Base-by-base conservation (phyloP, 2,329 filamentous ascomycete genomes). In the Nothophoma quercina region DNA sequence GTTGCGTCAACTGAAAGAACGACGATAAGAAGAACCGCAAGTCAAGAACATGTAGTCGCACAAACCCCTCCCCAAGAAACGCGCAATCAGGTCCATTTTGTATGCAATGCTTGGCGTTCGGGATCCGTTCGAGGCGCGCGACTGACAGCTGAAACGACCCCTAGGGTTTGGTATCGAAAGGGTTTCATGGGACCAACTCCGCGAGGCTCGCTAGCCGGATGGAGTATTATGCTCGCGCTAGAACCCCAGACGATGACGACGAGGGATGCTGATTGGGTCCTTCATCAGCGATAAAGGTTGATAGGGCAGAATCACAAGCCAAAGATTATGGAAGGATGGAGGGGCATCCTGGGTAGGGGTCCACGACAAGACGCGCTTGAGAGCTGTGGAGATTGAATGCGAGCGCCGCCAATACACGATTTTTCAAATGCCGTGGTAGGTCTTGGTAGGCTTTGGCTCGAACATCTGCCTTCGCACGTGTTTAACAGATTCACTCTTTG, bases 111-210 rank as follows among this genome's bases (percentile, higher is more conserved):
- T 43, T 53, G 43, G 32, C 43, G 33, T 53, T 48, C 43, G 50
- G 50, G 28, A 48, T 26, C 33, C 43, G 50, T 53, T 22, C 38
- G 50, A 53, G 50, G 43, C 50, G 50, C 50, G 50, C 50, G 43
- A 53, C 43, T 53, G 50, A 48, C 43, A 53, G 43, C 43, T 48
- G 43, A 53, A 53, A 53, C 43, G 21, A n/a, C 40, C 25, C 43
- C 36, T 42, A 38, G 32, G 23, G 50, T 43, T 36, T 52, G 43
- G 50, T 53, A 43, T 53, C 43, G 35, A 16, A 16, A 29, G 21
- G 16, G 42, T 52, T 23, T 52, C 41, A 46, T 52, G 42, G 49
- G 23, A 38, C 43, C 36, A 53, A 47, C 32, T 33, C 43, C 43
- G 43, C 33, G 28, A 53, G 16, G n/a, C 2, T 4, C 2, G 38